phyloP scores from a whole-genome alignment of 2,329 filamentous ascomycete species.

The Emericellopsis atlantica region DNA sequence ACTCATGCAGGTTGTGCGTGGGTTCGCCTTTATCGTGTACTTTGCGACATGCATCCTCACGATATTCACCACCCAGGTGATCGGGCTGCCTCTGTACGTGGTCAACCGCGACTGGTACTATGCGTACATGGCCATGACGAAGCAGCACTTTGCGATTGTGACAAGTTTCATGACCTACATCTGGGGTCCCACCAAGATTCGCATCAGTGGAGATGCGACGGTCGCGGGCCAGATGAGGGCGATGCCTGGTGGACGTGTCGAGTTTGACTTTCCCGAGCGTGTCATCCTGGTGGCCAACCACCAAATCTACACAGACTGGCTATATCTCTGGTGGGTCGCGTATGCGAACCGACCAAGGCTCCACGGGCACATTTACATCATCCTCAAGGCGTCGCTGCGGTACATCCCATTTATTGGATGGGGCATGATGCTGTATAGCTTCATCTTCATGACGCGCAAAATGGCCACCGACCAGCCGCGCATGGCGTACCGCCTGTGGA shows the following conservation, averaged over 20 bases:
- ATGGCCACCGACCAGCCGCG: conserved; percentile 69
- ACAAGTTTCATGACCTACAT: conserved; percentile 72
- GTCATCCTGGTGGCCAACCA: conserved; percentile 81
- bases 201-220: conserved; percentile 72
- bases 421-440: conserved; percentile 77
- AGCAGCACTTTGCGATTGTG: conserved; percentile 69
- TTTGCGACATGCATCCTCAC: conserved; percentile 39
- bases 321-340: conserved; percentile 90
- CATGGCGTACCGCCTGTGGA: conserved; percentile 60
- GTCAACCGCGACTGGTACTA: conserved; percentile 70
- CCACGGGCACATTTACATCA: conserved; percentile 82
- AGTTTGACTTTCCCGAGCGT: conserved; percentile 71
- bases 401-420: conserved; percentile 68
- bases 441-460: conserved; percentile 85
- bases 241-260: conserved; percentile 57
- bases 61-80: conserved; percentile 58
- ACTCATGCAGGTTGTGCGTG: conserved; percentile 36
- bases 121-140: conserved; percentile 77
- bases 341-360: conserved; percentile 64
- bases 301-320: conserved; percentile 78
- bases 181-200: conserved; percentile 74
- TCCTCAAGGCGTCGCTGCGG: conserved; percentile 77
- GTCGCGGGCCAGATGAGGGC: conserved; percentile 63
- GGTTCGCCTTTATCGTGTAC: conserved; percentile 36
- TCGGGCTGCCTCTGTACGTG: conserved; percentile 65